Evolutionary conservation across 73 alveolate genomes (phyloP).

Genomic region (Uronychia setigera): DNA sequence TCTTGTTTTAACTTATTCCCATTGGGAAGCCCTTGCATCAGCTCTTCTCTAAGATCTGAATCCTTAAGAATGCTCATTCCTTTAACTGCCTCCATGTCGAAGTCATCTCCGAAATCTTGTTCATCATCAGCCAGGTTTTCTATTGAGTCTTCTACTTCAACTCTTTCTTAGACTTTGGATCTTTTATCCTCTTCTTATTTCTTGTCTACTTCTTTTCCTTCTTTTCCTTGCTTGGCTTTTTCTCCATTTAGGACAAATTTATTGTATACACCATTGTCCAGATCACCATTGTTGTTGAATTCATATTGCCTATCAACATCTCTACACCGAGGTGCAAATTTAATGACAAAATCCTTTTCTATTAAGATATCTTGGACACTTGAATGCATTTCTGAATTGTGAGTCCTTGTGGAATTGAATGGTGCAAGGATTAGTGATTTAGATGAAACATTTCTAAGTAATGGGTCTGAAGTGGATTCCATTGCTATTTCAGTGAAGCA

Average conservation of each 20-base stretch:
- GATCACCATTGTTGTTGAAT: constrained; percentile 76
- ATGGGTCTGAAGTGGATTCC: constrained; percentile 53
- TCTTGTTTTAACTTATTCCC: too few species aligned
- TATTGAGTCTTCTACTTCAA: constrained; percentile 32
- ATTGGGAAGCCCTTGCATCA: neutral
- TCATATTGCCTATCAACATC: constrained; percentile 79
- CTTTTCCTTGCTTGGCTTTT: neutral
- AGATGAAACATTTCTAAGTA: constrained; percentile 40
- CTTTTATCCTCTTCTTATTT: constrained; percentile 2
- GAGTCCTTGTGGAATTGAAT: constrained; percentile 65
- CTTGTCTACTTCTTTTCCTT: neutral
- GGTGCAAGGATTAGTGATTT: constrained; percentile 80
- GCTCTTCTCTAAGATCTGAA: constrained; percentile 24
- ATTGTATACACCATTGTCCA: constrained; percentile 78
- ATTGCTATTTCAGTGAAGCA: constrained; percentile 75
- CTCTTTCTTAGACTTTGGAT: constrained; percentile 51
- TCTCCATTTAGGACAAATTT: constrained; percentile 27
- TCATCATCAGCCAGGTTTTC: neutral
- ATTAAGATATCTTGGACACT: constrained; percentile 50
- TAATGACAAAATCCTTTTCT: constrained; percentile 2
- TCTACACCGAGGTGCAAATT: constrained; percentile 65
- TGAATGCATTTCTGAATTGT: constrained; percentile 32
- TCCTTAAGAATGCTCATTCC: constrained; percentile 18
- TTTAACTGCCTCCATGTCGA: constrained; percentile 16
- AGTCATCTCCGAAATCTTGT: constrained; percentile 6